Evolutionary conservation across 2,329 filamentous ascomycete species (phyloP).

Genomic region (Blumeriella jaapii): DNA sequence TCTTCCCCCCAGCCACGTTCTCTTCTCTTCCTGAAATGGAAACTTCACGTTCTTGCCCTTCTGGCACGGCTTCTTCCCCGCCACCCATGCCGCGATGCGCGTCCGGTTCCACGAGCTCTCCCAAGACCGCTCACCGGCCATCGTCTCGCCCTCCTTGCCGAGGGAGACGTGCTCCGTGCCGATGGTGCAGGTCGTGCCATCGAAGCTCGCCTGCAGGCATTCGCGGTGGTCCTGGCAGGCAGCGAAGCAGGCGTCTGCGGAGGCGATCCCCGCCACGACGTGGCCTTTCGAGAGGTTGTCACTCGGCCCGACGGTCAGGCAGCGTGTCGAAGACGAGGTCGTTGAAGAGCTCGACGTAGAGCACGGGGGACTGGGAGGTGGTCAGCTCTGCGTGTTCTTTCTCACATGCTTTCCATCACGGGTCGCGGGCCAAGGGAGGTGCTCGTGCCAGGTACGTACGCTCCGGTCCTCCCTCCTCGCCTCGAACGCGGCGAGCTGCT

Average conservation of each 20-base stretch:
- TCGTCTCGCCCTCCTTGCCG: slow-evolving; percentile 1
- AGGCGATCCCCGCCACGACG: background rate
- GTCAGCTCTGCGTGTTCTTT: no score
- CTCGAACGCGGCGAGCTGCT: slow-evolving; percentile 35
- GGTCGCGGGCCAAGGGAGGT: no score
- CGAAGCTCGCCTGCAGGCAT: slow-evolving; percentile 4
- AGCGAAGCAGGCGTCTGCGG: background rate
- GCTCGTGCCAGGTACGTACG: no score
- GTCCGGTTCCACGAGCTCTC: slow-evolving; percentile 2
- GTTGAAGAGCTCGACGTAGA: slow-evolving; percentile 38
- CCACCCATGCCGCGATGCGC: slow-evolving; percentile 2
- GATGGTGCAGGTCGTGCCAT: slow-evolving; percentile 1
- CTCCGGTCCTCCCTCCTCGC: slow-evolving; percentile 22
- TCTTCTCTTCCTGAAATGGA: background rate
- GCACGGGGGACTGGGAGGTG: slow-evolving; percentile 1
- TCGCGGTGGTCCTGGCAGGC: background rate
- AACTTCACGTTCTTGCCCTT: background rate
- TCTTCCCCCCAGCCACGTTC: background rate
- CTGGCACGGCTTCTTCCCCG: background rate
- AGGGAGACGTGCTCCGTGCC: slow-evolving; percentile 1
- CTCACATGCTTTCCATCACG: no score
- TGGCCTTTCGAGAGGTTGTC: slow-evolving; percentile 33
- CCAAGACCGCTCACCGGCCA: background rate
- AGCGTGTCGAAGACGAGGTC: slow-evolving; percentile 35
- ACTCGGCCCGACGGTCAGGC: slow-evolving; percentile 22